phyloP scores from a whole-genome alignment of 2,329 filamentous ascomycete species.

The Hypoxylon sp. region DNA sequence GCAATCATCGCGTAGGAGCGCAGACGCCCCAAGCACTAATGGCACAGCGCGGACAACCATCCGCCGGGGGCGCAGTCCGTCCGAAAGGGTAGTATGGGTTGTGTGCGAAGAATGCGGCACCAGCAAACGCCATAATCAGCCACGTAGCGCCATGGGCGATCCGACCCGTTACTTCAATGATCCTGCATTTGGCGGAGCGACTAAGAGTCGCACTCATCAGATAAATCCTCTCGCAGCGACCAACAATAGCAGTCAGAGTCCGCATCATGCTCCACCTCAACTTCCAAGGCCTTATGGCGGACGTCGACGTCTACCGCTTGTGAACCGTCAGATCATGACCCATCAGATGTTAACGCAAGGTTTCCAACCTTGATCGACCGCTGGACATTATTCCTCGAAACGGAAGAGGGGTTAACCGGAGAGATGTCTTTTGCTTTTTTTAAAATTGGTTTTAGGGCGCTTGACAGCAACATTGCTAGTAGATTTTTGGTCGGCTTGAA shows the following conservation, averaged over 20 bases:
- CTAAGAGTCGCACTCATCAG: constrained; percentile 23
- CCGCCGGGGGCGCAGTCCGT: constrained; percentile 46
- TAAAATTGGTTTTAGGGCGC: neutral
- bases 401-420: neutral
- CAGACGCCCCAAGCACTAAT: constrained; percentile 45
- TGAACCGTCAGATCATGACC: constrained; percentile 53
- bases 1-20: constrained; percentile 47
- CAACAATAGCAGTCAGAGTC: constrained; percentile 23
- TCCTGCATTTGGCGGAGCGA: constrained; percentile 40
- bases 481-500: constrained; percentile 23
- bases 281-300: constrained; percentile 46
- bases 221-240: constrained; percentile 10
- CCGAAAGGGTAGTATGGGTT: constrained; percentile 53
- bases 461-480: constrained; percentile 22
- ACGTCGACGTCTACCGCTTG: constrained; percentile 50
- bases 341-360: constrained; percentile 54
- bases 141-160: constrained; percentile 48
- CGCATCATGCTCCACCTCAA: constrained; percentile 31
- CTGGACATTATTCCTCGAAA: constrained; percentile 27
- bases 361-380: constrained; percentile 45
- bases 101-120: constrained; percentile 55
- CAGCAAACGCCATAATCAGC: constrained; percentile 49
- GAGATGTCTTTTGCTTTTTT: neutral
- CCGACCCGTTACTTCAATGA: constrained; percentile 54
- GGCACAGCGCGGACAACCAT: constrained; percentile 47